Evolutionary conservation across 768 basidiomycete species (phyloP).

Genomic region (Nevesoporus exiguus): DNA sequence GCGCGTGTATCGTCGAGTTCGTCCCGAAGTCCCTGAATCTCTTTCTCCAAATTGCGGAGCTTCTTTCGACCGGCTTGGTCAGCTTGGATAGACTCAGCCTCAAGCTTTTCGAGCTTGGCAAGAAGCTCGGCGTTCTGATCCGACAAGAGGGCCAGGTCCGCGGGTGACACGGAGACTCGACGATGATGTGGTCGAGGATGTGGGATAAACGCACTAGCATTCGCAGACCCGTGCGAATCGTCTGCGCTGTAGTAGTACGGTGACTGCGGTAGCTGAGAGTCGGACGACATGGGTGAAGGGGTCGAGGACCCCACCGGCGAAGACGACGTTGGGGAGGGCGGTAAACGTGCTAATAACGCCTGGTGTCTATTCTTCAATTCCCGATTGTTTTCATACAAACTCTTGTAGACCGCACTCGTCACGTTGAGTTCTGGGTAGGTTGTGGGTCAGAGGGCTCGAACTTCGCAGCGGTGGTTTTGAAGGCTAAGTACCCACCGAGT

Average conservation of each 20-base stretch:
- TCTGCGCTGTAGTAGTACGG: slow-evolving; percentile 31
- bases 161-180: slow-evolving; percentile 61
- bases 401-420: slow-evolving; percentile 67
- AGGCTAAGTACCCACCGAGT: slow-evolving; percentile 49
- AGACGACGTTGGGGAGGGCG: slow-evolving; percentile 40
- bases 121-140: slow-evolving; percentile 84
- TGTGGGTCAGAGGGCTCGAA: slow-evolving; percentile 22
- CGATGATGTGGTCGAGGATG: slow-evolving; percentile 26
- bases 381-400: slow-evolving; percentile 64
- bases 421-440: slow-evolving; percentile 51
- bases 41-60: slow-evolving; percentile 71
- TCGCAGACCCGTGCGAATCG: slow-evolving; percentile 23
- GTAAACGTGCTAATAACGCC: slow-evolving; percentile 63
- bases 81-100: slow-evolving; percentile 61
- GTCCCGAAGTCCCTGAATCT: slow-evolving; percentile 69
- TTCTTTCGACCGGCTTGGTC: slow-evolving; percentile 68
- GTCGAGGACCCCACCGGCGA: slow-evolving; percentile 25
- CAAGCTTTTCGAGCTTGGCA: slow-evolving; percentile 69
- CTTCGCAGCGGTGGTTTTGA: neutral
- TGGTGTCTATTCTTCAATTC: slow-evolving; percentile 70
- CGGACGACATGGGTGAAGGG: slow-evolving; percentile 26
- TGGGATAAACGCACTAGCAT: slow-evolving; percentile 16
- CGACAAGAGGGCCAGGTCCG: slow-evolving; percentile 66
- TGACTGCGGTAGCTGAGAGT: slow-evolving; percentile 32
- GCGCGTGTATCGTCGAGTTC: slow-evolving; percentile 77